Percentiles rank a stretch among this genome's conserved stretches.
Conservation (phyloP, 208 protist species). For the Entamoeba dispar region DNA sequence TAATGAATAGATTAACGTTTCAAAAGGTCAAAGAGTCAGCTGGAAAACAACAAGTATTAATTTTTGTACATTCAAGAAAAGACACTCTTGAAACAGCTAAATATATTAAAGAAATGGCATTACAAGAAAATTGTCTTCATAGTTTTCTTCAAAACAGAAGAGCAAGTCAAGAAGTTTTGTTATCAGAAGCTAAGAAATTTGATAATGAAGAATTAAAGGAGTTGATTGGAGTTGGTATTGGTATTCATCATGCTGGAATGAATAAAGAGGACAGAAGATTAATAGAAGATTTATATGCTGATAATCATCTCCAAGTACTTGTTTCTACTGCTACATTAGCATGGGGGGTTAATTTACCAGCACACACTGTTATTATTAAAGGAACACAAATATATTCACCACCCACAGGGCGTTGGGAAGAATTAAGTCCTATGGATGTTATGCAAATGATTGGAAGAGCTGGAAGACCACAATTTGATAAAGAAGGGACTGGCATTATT, state of each 20-base stretch:
- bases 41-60: background rate
- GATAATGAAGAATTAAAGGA: constrained; percentile 50
- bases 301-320: constrained; percentile 62
- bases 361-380: constrained; percentile 98
- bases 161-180: constrained; percentile 53
- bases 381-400: constrained; percentile 95
- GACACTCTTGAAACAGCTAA: background rate
- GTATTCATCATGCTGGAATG: constrained; percentile 90
- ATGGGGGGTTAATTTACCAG: constrained; percentile 99
- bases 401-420: constrained; percentile 67
- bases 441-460: constrained; percentile 53
- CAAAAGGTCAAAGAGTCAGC: background rate
- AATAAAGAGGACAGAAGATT: constrained; percentile 56
- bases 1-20: constrained; percentile 90
- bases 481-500: constrained; percentile 44
- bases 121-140: constrained; percentile 25
- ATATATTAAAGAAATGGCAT: background rate
- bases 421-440: constrained; percentile 77
- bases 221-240: constrained; percentile 79
- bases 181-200: constrained; percentile 35
- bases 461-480: constrained; percentile 31
- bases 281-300: constrained; percentile 87
- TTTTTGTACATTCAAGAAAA: constrained; percentile 12
- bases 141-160: constrained; percentile 58
- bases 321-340: constrained; percentile 95